Evolutionary conservation across 2,329 filamentous ascomycete genomes (phyloP).

Genomic region (Fonsecaea erecta): DNA sequence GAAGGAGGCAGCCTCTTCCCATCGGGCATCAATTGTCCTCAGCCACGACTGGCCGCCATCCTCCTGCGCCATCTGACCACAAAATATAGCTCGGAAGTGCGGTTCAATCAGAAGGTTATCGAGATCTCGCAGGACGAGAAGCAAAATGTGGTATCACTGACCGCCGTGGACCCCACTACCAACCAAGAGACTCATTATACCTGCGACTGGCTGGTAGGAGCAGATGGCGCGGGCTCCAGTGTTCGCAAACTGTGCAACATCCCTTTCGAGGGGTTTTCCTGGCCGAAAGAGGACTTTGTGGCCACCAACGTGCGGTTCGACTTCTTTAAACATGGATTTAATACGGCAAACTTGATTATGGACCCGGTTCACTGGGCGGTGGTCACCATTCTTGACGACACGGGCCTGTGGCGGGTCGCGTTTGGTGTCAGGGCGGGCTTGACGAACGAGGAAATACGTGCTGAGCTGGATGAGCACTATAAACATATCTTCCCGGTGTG

Average conservation of each 20-base stretch:
- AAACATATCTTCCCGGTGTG: conserved; percentile 35
- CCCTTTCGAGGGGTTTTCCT: conserved; percentile 32
- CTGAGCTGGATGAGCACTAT: conserved; percentile 29
- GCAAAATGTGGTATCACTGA: conserved; percentile 16
- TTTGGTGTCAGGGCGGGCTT: conserved; percentile 45
- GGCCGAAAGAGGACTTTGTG: conserved; percentile 33
- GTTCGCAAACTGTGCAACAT: conserved; percentile 30
- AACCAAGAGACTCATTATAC: conserved; percentile 24
- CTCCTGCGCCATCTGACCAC: conserved; percentile 28
- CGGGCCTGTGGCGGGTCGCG: conserved; percentile 48
- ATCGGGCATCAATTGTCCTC: conserved; percentile 42
- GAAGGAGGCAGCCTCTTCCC: conserved; percentile 52
- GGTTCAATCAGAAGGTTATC: conserved; percentile 28
- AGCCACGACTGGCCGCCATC: conserved; percentile 28
- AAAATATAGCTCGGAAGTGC: conserved; percentile 25
- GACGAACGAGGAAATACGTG: conserved; percentile 40
- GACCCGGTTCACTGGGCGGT: conserved; percentile 41
- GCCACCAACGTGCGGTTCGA: conserved; percentile 30
- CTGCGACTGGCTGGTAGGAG: conserved; percentile 30
- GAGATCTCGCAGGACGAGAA: conserved; percentile 22
- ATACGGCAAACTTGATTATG: conserved; percentile 29
- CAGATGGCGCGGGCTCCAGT: conserved; percentile 29
- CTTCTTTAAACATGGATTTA: conserved; percentile 32
- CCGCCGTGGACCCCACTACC: conserved; percentile 21
- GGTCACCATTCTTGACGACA: conserved; percentile 41